A percentile compares a stretch with the other conserved stretches of the same genome.
These are phyloP conservation scores for Haematococcus lacustris DNA, from an alignment of 139 green algal species.

Conservation along the genomic window DNA sequence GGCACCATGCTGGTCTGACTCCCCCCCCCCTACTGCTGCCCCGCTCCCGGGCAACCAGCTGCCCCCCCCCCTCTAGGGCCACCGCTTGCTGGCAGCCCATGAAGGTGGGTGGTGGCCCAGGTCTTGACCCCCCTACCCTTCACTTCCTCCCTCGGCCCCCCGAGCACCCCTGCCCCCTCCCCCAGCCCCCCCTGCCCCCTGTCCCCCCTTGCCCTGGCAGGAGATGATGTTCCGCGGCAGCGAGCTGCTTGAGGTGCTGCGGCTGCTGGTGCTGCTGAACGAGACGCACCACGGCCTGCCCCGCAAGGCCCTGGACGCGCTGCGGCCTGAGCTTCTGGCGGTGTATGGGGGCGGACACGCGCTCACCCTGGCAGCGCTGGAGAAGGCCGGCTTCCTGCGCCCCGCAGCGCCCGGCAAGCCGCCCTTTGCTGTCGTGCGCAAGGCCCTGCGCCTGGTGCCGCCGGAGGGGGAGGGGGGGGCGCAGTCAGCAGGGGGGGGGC, in stretches of 20 bases:
- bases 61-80: too few relatives aligned
- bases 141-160: too few relatives aligned
- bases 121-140: too few relatives aligned
- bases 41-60: too few relatives aligned
- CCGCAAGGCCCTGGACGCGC: slow-evolving; percentile 56
- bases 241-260: slow-evolving; percentile 60
- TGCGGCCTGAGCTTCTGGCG: slow-evolving; percentile 70
- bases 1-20: too few relatives aligned
- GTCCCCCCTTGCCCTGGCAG: too few relatives aligned
- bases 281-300: slow-evolving; percentile 61
- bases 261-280: slow-evolving; percentile 73
- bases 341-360: slow-evolving; percentile 83
- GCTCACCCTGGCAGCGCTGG: slow-evolving; percentile 59
- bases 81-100: too few relatives aligned
- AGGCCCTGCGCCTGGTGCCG: slow-evolving; percentile 53
- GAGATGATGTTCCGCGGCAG: slow-evolving; percentile 63
- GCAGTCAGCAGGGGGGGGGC: too few relatives aligned
- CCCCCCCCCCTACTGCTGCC: too few relatives aligned
- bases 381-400: slow-evolving; percentile 35
- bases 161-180: too few relatives aligned
- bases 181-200: too few relatives aligned
- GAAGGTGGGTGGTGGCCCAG: too few relatives aligned
- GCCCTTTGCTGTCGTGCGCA: slow-evolving; percentile 26
- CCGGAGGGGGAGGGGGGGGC: slow-evolving; percentile 48
- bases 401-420: not conserved